Conservation (phyloP, 495 filamentous ascomycete species). For the Aspergillus affinis region DNA sequence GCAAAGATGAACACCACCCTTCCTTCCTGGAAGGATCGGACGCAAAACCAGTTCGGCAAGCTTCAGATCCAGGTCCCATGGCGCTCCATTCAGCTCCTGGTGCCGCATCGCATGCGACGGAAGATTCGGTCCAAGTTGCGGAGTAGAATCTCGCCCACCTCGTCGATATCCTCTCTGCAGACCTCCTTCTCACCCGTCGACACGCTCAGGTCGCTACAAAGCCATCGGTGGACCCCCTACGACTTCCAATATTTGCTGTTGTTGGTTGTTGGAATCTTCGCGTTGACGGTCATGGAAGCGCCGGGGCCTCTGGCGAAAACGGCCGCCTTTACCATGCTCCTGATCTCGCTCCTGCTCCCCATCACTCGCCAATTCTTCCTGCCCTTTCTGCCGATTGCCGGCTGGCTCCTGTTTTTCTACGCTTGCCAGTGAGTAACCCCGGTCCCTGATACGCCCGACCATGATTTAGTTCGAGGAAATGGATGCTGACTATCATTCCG, state of each 20-base stretch:
- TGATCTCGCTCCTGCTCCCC: slow-evolving; percentile 75
- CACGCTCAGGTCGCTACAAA: slow-evolving; percentile 67
- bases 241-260: slow-evolving; percentile 84
- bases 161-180: slow-evolving; percentile 71
- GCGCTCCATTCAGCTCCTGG: slow-evolving; percentile 49
- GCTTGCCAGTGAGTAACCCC: slow-evolving; percentile 72
- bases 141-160: slow-evolving; percentile 66
- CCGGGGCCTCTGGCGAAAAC: slow-evolving; percentile 74
- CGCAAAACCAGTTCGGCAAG: slow-evolving; percentile 48
- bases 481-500: slow-evolving; percentile 21
- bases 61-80: slow-evolving; percentile 51
- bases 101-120: slow-evolving; percentile 71
- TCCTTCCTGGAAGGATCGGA: slow-evolving; percentile 53
- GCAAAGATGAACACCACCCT: slow-evolving; percentile 42
- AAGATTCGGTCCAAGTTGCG: slow-evolving; percentile 73
- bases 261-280: slow-evolving; percentile 73
- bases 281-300: slow-evolving; percentile 72
- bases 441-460: too few relatives aligned
- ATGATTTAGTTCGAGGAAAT: not conserved
- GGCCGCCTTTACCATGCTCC: slow-evolving; percentile 60
- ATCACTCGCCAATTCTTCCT: slow-evolving; percentile 88
- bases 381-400: slow-evolving; percentile 79
- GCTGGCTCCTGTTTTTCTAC: slow-evolving; percentile 86
- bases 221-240: slow-evolving; percentile 78
- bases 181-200: slow-evolving; percentile 77